Conservation (phyloP, 2,329 filamentous ascomycete species). For the Ophiostoma sp. region DNA sequence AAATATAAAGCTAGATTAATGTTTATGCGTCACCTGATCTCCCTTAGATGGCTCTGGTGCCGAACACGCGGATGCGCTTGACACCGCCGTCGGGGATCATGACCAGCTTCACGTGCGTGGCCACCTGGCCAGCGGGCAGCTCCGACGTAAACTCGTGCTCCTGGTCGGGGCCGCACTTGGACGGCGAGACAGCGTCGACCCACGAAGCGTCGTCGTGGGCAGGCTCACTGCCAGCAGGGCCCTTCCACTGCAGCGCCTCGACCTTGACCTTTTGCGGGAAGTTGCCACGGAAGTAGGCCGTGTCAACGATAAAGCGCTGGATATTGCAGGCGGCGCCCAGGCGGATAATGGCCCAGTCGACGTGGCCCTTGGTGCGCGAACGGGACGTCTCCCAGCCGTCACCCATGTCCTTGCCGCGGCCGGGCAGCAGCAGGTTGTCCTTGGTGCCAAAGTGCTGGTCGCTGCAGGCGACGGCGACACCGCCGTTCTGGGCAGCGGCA, state of each 20-base stretch:
- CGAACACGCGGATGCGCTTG: conserved; percentile 79
- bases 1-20: not conserved
- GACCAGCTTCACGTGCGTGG: conserved; percentile 84
- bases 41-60: conserved; percentile 51
- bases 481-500: conserved; percentile 76
- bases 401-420: conserved; percentile 71
- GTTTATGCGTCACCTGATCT: not conserved
- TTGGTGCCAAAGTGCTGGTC: conserved; percentile 79
- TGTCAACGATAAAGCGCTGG: conserved; percentile 71
- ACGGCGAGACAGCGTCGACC: conserved; percentile 64
- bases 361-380: conserved; percentile 68
- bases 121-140: conserved; percentile 55
- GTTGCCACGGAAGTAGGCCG: conserved; percentile 80
- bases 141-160: conserved; percentile 66
- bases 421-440: conserved; percentile 49
- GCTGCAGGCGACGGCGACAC: conserved; percentile 71
- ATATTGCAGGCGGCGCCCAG: conserved; percentile 67
- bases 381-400: conserved; percentile 85
- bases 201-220: conserved; percentile 59
- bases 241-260: conserved; percentile 59
- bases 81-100: conserved; percentile 94
- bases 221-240: conserved; percentile 57
- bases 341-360: conserved; percentile 79
- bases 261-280: conserved; percentile 76
- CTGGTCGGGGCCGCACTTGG: conserved; percentile 69